These are phyloP conservation scores for Scheffersomyces quercinus DNA, from an alignment of 1,139 yeast species.

Conservation along the genomic window DNA sequence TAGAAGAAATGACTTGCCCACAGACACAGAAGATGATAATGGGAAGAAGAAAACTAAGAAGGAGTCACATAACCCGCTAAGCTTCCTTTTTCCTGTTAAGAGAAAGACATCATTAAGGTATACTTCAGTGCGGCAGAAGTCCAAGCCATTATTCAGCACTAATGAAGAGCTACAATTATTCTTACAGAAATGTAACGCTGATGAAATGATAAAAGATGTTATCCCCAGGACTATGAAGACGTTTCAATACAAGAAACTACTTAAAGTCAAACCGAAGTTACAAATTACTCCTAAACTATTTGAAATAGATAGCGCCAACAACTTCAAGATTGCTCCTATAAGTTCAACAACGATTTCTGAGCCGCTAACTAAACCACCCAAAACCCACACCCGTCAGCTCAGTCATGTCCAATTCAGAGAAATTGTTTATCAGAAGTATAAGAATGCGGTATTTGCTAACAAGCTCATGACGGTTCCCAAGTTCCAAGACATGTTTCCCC, in stretches of 20 bases:
- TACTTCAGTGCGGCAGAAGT: conserved; percentile 14
- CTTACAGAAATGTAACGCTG: conserved; percentile 24
- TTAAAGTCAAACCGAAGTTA: conserved; percentile 25
- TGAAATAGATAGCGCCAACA: conserved; percentile 2
- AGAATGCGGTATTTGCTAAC: conserved; percentile 28
- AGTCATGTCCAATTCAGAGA: conserved; percentile 9
- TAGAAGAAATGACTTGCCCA: conserved; percentile 16
- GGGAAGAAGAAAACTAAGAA: conserved; percentile 3
- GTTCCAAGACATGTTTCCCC: conserved; percentile 32
- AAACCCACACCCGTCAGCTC: conserved; percentile 7
- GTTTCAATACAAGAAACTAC: conserved; percentile 21
- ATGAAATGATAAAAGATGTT: conserved; percentile 24
- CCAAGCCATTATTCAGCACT: conserved; percentile 24
- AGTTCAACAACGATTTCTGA: conserved; percentile 11
- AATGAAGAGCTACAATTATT: conserved; percentile 28
- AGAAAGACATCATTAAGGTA: conserved; percentile 37
- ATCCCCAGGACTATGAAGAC: conserved; percentile 31
- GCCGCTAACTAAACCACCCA: conserved; percentile 18
- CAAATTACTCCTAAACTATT: conserved; percentile 6
- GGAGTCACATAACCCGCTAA: conserved; percentile 8
- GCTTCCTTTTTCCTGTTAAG: conserved; percentile 37
- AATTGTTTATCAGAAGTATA: conserved; percentile 23
- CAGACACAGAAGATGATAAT: conserved; percentile 1
- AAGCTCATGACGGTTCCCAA: conserved; percentile 16
- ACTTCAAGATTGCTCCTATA: conserved; percentile 1